A percentile compares a stretch with the other conserved stretches of the same genome.
These are phyloP conservation scores for Dioszegia crocea DNA, from an alignment of 768 basidiomycete species.

Conservation along the genomic window DNA sequence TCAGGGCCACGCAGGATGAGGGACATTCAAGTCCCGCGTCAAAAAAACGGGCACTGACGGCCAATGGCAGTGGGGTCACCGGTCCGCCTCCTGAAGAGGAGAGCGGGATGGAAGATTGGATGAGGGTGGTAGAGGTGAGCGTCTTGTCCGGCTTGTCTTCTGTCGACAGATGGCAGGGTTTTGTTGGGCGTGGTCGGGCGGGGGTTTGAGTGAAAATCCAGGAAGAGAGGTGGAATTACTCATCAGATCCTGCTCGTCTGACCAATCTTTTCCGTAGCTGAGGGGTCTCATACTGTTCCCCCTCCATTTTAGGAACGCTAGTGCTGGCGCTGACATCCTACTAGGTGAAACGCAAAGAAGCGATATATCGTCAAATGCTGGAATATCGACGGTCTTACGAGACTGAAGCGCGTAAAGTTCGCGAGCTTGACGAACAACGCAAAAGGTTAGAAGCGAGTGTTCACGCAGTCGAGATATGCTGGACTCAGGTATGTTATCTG, in stretches of 20 bases:
- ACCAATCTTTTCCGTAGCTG: not conserved
- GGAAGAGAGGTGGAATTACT: not conserved
- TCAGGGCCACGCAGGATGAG: conserved; percentile 33
- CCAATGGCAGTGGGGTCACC: conserved; percentile 3
- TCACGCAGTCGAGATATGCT: conserved; percentile 41
- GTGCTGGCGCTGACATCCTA: not conserved
- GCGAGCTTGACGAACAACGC: conserved; percentile 35
- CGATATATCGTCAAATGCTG: conserved; percentile 47
- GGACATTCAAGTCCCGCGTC: conserved; percentile 18
- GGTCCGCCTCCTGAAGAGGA: conserved; percentile 19
- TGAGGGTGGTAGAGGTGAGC: conserved; percentile 40
- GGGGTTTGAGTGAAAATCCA: not conserved
- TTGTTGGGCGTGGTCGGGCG: not conserved
- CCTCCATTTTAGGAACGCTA: not conserved
- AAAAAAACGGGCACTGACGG: conserved; percentile 25
- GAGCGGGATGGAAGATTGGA: conserved; percentile 38
- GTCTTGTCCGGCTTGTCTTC: not conserved
- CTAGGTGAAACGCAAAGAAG: conserved; percentile 37
- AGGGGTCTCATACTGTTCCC: not conserved
- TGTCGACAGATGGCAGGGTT: not conserved
- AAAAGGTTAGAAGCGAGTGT: conserved; percentile 36
- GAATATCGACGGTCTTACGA: conserved; percentile 40
- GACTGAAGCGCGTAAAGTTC: conserved; percentile 30
- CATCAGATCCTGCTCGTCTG: conserved; percentile 4
- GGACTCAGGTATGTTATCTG: conserved; percentile 35